A percentile compares a stretch with the other conserved stretches of the same genome.
These are phyloP conservation scores for Talaromyces thailandensis DNA, from an alignment of 495 filamentous ascomycete species.

Conservation along the genomic window DNA sequence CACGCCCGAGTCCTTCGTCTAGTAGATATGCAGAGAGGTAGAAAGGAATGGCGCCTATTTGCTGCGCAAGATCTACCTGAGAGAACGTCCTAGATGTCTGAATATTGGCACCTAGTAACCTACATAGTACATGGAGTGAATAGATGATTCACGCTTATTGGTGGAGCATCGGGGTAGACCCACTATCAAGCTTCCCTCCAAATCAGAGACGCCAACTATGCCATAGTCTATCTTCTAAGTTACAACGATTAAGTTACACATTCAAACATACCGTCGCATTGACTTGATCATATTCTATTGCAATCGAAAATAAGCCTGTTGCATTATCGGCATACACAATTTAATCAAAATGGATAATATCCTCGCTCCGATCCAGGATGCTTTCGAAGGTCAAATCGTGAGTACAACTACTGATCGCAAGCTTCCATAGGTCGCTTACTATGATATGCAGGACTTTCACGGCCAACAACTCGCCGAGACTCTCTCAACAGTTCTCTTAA, in stretches of 20 bases:
- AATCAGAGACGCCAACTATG: slow-evolving; percentile 5
- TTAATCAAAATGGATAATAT: slow-evolving; percentile 59
- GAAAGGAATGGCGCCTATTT: no score
- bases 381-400: slow-evolving; percentile 84
- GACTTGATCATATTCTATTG: neutral
- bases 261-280: neutral
- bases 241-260: neutral
- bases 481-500: slow-evolving; percentile 59
- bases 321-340: no score
- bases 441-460: slow-evolving; percentile 68
- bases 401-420: slow-evolving; percentile 19
- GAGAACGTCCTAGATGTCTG: no score
- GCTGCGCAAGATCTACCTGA: no score
- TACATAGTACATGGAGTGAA: no score
- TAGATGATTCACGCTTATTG: slow-evolving; percentile 3
- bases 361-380: slow-evolving; percentile 63
- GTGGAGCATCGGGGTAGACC: slow-evolving; percentile 7
- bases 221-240: neutral
- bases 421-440: neutral
- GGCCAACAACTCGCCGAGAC: slow-evolving; percentile 79
- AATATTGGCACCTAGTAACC: no score
- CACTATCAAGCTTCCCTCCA: neutral
- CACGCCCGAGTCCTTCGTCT: neutral
- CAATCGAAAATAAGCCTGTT: neutral
- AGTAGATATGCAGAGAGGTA: neutral